Base-by-base conservation (phyloP, 2,329 filamentous ascomycete species). In the Phoma sp. region DNA sequence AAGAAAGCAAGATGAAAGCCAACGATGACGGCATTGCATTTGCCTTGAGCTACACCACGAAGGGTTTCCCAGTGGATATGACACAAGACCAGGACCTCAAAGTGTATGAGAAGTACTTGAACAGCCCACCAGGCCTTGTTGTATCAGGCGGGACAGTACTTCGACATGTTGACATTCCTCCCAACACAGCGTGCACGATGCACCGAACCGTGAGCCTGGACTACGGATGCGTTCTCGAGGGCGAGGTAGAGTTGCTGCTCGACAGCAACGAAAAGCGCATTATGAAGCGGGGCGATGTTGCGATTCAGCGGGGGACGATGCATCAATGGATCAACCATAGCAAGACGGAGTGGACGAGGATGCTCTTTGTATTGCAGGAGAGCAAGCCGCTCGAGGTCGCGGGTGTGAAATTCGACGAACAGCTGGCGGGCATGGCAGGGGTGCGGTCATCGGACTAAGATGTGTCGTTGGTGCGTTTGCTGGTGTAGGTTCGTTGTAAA, bases 31-130 rank as follows among this genome's bases (percentile, higher is more conserved):
- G 78, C 35, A 77, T 80, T 30, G 73, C 72, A 13, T 83, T 83
- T 61, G 75, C 74, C 27, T 77, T 83, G 29, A 75, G 74, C 53
- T 84, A 83, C 68, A 77, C 78, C 7, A 80, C 82, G 4, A 75
- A 77, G 41, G 67, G 74, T 41, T 79, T 77, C 47, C 82, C 82
- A 0, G 75, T 79, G 27, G 65, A 79, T 43, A 71, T 85, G 58
- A 72, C 74, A 59, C 59, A 70, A 22, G 75, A 80, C 53, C 64
- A 73, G 47, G 82, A 85, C 63, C 68, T 84, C 13, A 60, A 67
- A 7, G 70, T 74, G 7, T 83, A 84, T 67, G 67, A 75, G 27
- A 58, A 64, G 33, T 79, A 78, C 57, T 71, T 83, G 36, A 60
- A 71, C 10, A 64, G 74, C 37, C 75, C 79, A 1, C 80, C 83